A percentile compares a stretch with the other conserved stretches of the same genome.
Evolutionary conservation across 345 rosid species (phyloP).

Genomic region (Euphorbia tirucalli): DNA sequence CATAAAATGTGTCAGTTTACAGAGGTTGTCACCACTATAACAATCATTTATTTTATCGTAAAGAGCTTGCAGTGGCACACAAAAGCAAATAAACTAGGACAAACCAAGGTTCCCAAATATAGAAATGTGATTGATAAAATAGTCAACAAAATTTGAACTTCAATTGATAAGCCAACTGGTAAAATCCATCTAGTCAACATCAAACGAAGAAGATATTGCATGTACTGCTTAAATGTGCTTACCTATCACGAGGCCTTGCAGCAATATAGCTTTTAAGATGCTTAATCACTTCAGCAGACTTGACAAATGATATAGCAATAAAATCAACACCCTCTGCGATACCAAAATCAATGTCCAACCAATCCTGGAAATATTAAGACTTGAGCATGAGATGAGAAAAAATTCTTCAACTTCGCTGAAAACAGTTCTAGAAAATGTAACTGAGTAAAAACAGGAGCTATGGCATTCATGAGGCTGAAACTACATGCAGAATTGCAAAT

Average conservation of each 20-base stretch:
- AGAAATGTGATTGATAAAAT: background rate
- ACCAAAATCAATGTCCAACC: conserved; percentile 99
- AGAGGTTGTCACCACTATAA: background rate
- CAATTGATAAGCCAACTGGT: background rate
- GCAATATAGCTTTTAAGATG: conserved; percentile 97
- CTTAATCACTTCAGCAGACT: conserved; percentile 94
- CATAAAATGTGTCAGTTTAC: conserved; percentile 15
- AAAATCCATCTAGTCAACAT: background rate
- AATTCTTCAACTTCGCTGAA: background rate
- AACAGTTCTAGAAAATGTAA: background rate
- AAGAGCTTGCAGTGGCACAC: background rate
- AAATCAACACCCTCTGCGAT: conserved; percentile 97
- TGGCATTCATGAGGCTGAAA: background rate
- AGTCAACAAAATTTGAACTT: background rate
- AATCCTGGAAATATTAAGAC: conserved; percentile 59
- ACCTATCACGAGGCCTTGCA: conserved; percentile 79
- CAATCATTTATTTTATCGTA: background rate
- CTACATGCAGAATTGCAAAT: background rate
- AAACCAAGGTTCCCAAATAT: background rate
- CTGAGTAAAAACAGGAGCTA: background rate
- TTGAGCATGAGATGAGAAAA: conserved; percentile 16
- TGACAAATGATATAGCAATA: conserved; percentile 96
- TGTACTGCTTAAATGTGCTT: conserved; percentile 21
- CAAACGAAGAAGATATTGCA: background rate
- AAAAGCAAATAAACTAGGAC: conserved; percentile 3